Conservation (phyloP, 495 filamentous ascomycete genomes). For the Neurospora cerealis region DNA sequence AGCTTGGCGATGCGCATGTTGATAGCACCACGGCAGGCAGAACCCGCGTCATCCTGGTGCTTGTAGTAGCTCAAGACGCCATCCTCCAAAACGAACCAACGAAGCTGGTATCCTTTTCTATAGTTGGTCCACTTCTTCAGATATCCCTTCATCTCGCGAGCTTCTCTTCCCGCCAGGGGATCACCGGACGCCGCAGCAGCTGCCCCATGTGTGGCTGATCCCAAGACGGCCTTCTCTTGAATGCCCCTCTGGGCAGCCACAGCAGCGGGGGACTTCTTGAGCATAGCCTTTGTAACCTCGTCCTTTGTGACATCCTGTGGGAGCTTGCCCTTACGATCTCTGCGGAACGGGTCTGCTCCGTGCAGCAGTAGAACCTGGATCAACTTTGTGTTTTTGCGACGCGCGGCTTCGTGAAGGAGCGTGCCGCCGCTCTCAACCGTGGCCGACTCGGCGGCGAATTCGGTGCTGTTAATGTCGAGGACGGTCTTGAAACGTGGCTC, state of each 20-base stretch:
- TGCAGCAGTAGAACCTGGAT: conserved; percentile 86
- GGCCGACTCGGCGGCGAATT: conserved; percentile 70
- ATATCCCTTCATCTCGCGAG: conserved; percentile 95
- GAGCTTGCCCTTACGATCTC: conserved; percentile 89
- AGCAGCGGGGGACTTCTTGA: conserved; percentile 91
- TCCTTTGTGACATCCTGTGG: conserved; percentile 97
- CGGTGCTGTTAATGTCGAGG: conserved; percentile 81
- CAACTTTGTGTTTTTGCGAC: conserved; percentile 70
- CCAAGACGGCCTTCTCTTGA: conserved; percentile 91
- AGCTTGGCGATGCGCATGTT: conserved; percentile 95
- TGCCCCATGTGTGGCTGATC: conserved; percentile 52
- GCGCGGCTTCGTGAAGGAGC: conserved; percentile 85
- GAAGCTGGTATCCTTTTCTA: conserved; percentile 85
- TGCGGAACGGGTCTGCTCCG: conserved; percentile 92
- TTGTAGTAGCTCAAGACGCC: conserved; percentile 98
- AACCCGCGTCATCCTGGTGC: conserved; percentile 90
- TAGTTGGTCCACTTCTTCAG: conserved; percentile 99
- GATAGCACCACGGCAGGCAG: conserved; percentile 91
- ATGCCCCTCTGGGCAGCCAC: conserved; percentile 90
- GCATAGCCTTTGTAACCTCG: conserved; percentile 70
- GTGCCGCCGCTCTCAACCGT: conserved; percentile 75
- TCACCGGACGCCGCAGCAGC: conserved; percentile 49
- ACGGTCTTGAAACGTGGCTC: conserved; percentile 75
- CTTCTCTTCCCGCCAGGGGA: conserved; percentile 67
- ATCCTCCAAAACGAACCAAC: conserved; percentile 97